phyloP scores from a whole-genome alignment of 306 rosid species.

The Notholithocarpus densiflorus region DNA sequence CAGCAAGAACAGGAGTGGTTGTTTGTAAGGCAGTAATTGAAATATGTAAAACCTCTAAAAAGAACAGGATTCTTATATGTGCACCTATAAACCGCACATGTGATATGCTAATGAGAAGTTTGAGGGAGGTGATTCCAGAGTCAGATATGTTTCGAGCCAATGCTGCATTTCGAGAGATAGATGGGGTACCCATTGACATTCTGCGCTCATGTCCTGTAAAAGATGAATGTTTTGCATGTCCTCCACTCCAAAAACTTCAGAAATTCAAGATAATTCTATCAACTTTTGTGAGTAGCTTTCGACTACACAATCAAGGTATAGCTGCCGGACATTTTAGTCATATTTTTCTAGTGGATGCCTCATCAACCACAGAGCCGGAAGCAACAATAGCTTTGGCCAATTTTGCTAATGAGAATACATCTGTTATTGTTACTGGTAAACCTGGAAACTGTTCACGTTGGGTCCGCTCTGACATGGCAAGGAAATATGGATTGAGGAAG shows the following conservation, averaged over 20 bases:
- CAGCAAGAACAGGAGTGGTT: too few relatives aligned
- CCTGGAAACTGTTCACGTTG: background rate
- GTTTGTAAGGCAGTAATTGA: too few relatives aligned
- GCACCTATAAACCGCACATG: too few relatives aligned
- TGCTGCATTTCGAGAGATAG: constrained; percentile 2
- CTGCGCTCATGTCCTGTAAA: constrained; percentile 25
- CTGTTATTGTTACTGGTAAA: constrained; percentile 30
- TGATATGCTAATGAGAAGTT: too few relatives aligned
- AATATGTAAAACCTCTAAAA: too few relatives aligned
- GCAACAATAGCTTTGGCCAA: constrained; percentile 23
- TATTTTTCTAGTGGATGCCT: constrained; percentile 40
- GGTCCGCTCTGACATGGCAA: constrained; percentile 24
- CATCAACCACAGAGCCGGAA: constrained; percentile 33
- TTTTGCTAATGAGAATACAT: constrained; percentile 20
- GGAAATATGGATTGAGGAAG: constrained; percentile 21
- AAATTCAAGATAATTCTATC: constrained; percentile 38
- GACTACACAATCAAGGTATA: too few relatives aligned
- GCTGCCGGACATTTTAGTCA: constrained; percentile 31
- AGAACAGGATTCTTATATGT: too few relatives aligned
- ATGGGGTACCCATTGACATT: constrained; percentile 31
- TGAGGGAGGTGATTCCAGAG: too few relatives aligned
- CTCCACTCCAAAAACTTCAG: constrained; percentile 6
- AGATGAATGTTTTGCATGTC: constrained; percentile 30
- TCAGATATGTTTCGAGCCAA: too few relatives aligned
- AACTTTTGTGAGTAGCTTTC: constrained; percentile 34